Evolutionary conservation across 805 yeast genomes (phyloP), one percentile per base, ranked within the genome.

Genomic region (Kuraishia ogatae): DNA sequence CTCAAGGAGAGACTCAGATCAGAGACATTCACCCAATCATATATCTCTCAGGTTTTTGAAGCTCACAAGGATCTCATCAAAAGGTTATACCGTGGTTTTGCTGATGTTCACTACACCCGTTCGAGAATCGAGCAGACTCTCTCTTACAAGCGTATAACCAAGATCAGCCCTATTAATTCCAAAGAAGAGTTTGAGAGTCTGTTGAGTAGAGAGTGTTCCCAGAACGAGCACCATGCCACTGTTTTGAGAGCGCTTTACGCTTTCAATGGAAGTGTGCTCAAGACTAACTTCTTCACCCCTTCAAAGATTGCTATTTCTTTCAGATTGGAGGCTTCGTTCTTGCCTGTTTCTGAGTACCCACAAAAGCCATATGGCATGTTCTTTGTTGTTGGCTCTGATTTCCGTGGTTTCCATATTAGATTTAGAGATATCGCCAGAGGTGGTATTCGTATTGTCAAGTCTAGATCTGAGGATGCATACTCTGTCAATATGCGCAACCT

Each of bases 371-470:
- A 76, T 66, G 99, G 98, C 60, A 88, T 93, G 86, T 93, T 93
- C 74, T 84, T 93, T 62, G 87, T 92, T 57, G 97, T 94, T 59
- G 99, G 99, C 59, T 88, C 91, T 60, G 97, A 94, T 67, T 93
- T 93, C 74, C 82, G 97, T 70, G 99, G 97, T 24, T 94, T 93
- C 87, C 99, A 93, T 69, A 86, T 94, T 59, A 82, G 99, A 71
- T 93, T 93, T 75, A 84, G 97, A 70, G 98, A 93, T 71, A 91
- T 93, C 66, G 96, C 99, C 21, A 83, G 99, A 70, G 99, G 99
- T 70, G 99, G 99, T 70, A 94, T 93, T 63, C 84, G 99, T 72
- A 88, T 93, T 66, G 98, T 93, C 62, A 85, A 85, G 67, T 88
- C 96, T 6, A 82, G 94, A 67, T 86, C 89, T 50, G 73, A 75